phyloP scores from a whole-genome alignment of 1,284 basidiomycete genomes.

The Naganishia cerealis region DNA sequence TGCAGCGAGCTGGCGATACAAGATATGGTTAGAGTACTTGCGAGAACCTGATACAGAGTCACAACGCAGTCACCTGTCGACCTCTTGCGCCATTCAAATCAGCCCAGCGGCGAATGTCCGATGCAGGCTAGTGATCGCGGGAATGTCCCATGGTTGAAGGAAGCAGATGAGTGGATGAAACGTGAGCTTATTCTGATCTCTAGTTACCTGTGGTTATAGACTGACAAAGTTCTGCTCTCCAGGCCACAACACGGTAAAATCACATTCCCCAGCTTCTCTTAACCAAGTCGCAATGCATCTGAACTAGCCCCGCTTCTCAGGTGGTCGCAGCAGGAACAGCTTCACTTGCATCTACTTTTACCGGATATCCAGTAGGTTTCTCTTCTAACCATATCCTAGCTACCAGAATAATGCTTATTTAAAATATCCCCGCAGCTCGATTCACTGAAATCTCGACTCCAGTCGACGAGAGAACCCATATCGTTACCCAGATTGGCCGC shows the following conservation, averaged over 20 bases:
- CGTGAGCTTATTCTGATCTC: conserved; percentile 7
- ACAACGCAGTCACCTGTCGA: not conserved
- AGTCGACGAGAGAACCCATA: conserved; percentile 75
- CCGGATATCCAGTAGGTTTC: conserved; percentile 52
- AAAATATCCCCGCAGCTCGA: conserved; percentile 62
- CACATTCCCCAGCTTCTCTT: not conserved
- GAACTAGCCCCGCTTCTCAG: conserved; percentile 13
- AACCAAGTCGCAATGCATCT: not conserved
- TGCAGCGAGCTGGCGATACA: not conserved
- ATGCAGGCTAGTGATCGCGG: conserved; percentile 25
- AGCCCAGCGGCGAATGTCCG: conserved; percentile 20
- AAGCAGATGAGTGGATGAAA: conserved; percentile 33
- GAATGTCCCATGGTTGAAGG: conserved; percentile 21
- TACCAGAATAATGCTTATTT: not conserved
- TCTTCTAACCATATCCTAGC: not conserved
- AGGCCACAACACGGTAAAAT: conserved; percentile 27
- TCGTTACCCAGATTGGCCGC: conserved; percentile 67
- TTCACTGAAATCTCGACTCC: conserved; percentile 84
- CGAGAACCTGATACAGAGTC: not conserved
- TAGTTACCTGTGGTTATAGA: not conserved
- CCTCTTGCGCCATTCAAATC: not conserved
- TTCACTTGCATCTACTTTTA: conserved; percentile 53
- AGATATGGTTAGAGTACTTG: not conserved
- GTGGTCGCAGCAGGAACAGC: conserved; percentile 51
- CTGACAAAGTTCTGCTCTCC: not conserved